These are phyloP conservation scores for Parmelia sp. DNA, from an alignment of 495 filamentous ascomycete species.

Conservation along the genomic window DNA sequence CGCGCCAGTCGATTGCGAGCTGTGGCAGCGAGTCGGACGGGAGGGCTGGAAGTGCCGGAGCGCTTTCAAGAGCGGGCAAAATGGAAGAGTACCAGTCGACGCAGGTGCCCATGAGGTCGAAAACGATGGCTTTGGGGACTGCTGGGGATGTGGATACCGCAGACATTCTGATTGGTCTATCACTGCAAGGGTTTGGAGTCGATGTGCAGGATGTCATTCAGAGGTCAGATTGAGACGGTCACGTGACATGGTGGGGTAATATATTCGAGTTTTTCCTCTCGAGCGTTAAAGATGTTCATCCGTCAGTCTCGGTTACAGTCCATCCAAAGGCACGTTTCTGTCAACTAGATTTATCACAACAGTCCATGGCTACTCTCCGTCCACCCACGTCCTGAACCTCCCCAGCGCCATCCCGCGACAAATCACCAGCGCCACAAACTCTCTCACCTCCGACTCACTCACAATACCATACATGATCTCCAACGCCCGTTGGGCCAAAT, in stretches of 20 bases:
- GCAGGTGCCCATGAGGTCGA: slow-evolving; percentile 46
- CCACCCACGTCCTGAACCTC: neutral
- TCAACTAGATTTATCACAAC: neutral
- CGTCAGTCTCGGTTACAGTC: neutral
- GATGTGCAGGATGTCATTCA: neutral
- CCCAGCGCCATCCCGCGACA: neutral
- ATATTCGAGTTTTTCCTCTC: neutral
- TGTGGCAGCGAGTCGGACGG: slow-evolving; percentile 14
- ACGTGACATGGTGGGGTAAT: slow-evolving; percentile 4
- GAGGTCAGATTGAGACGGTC: neutral
- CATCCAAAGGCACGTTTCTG: neutral
- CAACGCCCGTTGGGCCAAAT: neutral
- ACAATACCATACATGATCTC: neutral
- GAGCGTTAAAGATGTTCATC: neutral
- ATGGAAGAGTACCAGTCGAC: slow-evolving; percentile 38
- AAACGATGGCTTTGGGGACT: slow-evolving; percentile 36
- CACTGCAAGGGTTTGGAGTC: neutral
- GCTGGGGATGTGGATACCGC: neutral
- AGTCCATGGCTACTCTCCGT: neutral
- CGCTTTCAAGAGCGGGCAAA: slow-evolving; percentile 23
- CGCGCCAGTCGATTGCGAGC: slow-evolving; percentile 26
- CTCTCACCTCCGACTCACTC: neutral
- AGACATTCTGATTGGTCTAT: neutral
- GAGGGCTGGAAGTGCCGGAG: slow-evolving; percentile 27
- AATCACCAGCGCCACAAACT: neutral